Base-by-base conservation (phyloP, 2,329 filamentous ascomycete species). In the Nothopassalora personata region DNA sequence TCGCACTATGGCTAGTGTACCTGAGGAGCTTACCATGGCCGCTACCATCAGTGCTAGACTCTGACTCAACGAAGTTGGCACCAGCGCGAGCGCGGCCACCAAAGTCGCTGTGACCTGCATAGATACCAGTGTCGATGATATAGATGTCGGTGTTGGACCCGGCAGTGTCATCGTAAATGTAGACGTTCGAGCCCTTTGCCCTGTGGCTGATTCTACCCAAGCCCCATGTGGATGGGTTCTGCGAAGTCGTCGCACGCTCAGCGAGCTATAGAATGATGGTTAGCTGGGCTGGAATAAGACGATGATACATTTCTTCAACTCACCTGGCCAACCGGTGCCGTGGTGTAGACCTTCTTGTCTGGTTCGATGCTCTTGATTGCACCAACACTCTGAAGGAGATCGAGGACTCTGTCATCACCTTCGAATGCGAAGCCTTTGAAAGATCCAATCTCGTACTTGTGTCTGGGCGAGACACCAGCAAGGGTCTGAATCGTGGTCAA, bases 1-100 rank as follows among this genome's bases (percentile, higher is more conserved):
- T 23, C 23, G 23, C 23, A 23, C 23, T 23, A 23, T 23, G 23
- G 23, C 23, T 23, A 23, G 2, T 23, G 23, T 23, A 23, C 23
- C 23, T 23, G 23, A 23, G 23, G 23, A 23, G 23, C 23, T 23
- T 23, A 23, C 23, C 85, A 71, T 87, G 85, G 9, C 84, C 84
- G 67, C 86, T 83, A 62, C 81, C 76, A 62, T 77, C 75, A 31
- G 70, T 71, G 57, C 72, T 68, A 11, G 59, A 57, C 60, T 75
- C 75, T 6, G 66, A 71, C 46, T 68, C 68, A 59, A 65, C 70
- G 28, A 60, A 64, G 55, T 61, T 64, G 53, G 56, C 57, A 28
- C 62, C 64, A 18, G 46, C 53, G 9, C 48, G 67, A 8, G 74
- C 75, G 60, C 74, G 70, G 4, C 71, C 72, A 36, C 66, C 72